These are phyloP conservation scores for Cinnamomum chago DNA, from an alignment of 164 flowering plant species.

Conservation along the genomic window DNA sequence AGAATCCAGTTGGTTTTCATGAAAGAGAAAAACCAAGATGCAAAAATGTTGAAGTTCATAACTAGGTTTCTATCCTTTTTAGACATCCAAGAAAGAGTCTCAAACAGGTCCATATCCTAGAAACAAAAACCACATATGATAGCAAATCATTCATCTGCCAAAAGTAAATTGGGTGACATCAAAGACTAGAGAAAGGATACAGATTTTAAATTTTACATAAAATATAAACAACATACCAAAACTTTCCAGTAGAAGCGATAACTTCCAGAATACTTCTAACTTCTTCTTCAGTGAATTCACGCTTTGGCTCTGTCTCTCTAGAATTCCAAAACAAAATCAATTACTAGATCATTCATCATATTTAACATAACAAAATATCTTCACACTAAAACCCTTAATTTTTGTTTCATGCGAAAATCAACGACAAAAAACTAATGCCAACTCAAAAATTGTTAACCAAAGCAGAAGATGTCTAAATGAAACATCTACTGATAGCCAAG, in stretches of 20 bases:
- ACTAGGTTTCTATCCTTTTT: neutral
- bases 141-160: neutral
- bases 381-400: no score
- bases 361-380: neutral
- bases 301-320: conserved; percentile 19
- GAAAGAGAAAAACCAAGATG: neutral
- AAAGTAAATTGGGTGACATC: neutral
- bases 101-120: neutral
- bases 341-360: neutral
- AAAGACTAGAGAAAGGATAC: neutral
- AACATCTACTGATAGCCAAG: neutral
- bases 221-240: conserved; percentile 45
- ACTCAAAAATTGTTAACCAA: neutral
- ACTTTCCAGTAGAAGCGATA: conserved; percentile 75
- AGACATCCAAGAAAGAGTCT: neutral
- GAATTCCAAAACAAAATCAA: neutral
- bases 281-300: conserved; percentile 48
- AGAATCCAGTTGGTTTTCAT: neutral
- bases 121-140: neutral
- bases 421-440: neutral
- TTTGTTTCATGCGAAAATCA: no score
- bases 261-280: conserved; percentile 43
- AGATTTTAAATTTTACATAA: neutral
- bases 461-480: neutral
- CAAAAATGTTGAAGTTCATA: neutral